These are phyloP conservation scores for Striga hermonthica DNA, from an alignment of 305 asterid species.

Conservation along the genomic window DNA sequence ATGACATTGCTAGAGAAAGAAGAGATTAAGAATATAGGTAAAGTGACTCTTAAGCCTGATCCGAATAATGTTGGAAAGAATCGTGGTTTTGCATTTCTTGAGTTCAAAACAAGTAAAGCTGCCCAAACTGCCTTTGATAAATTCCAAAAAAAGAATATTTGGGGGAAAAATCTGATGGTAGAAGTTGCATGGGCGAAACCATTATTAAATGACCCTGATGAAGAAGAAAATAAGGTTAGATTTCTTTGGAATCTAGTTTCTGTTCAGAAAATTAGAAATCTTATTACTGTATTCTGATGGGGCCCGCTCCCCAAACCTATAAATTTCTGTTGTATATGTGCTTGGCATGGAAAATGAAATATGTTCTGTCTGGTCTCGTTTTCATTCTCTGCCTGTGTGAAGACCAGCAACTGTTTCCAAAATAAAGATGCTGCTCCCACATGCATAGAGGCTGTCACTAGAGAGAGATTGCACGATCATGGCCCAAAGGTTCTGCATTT, in stretches of 20 bases:
- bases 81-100: conserved; percentile 78
- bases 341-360: conserved; percentile 9
- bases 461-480: conserved; percentile 40
- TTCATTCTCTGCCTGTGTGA: too few relatives aligned
- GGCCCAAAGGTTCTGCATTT: conserved; percentile 51
- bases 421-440: conserved; percentile 64
- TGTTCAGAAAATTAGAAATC: conserved; percentile 16
- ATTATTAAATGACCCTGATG: conserved; percentile 47
- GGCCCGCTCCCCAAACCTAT: too few relatives aligned
- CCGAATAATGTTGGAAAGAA: conserved; percentile 52
- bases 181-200: conserved; percentile 76
- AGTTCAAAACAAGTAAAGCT: conserved; percentile 59
- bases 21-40: conserved; percentile 61
- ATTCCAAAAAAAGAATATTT: conserved; percentile 54
- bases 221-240: conserved; percentile 68
- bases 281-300: background rate
- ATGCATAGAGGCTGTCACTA: conserved; percentile 55
- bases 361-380: conserved; percentile 2
- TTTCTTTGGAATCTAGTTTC: conserved; percentile 23
- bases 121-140: conserved; percentile 64
- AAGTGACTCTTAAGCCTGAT: conserved; percentile 51
- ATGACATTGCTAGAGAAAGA: conserved; percentile 44
- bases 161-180: conserved; percentile 45
- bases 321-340: conserved; percentile 13
- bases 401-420: background rate